A percentile compares a stretch with the other conserved stretches of the same genome.
Evolutionary conservation across 768 basidiomycete genomes (phyloP).

Genomic region (Leccinum aurantiacum): DNA sequence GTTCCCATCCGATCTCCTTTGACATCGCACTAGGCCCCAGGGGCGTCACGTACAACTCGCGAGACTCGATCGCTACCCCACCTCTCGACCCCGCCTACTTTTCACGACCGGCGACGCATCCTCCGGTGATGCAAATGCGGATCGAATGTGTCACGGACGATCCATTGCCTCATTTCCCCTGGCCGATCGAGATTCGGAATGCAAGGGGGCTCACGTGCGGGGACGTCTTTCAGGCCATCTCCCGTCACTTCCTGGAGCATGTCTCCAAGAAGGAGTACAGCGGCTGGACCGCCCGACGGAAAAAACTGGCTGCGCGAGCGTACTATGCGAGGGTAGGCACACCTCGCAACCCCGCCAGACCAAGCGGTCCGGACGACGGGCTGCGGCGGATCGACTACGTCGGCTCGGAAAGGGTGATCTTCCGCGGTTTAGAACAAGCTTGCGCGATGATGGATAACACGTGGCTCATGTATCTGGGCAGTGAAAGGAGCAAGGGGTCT

Average conservation of each 20-base stretch:
- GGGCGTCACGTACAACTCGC: neutral
- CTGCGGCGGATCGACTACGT: conserved; percentile 1
- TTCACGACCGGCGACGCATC: neutral
- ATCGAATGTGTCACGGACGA: conserved; percentile 1
- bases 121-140: neutral
- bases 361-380: neutral
- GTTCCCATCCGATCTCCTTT: neutral
- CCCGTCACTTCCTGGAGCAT: neutral
- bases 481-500: neutral
- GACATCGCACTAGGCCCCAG: neutral
- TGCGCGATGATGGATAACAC: neutral
- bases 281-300: neutral
- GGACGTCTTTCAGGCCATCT: neutral
- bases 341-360: neutral
- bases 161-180: neutral
- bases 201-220: neutral
- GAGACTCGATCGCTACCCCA: too few species aligned
- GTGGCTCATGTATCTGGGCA: neutral
- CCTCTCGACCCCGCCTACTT: neutral
- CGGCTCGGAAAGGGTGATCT: neutral
- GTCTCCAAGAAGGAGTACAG: neutral
- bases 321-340: neutral
- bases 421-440: conserved; percentile 1
- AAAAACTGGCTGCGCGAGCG: neutral
- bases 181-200: neutral